Evolutionary conservation across 495 filamentous ascomycete species (phyloP), one percentile per base, ranked within the genome.

Genomic region (Podospora appendiculata): DNA sequence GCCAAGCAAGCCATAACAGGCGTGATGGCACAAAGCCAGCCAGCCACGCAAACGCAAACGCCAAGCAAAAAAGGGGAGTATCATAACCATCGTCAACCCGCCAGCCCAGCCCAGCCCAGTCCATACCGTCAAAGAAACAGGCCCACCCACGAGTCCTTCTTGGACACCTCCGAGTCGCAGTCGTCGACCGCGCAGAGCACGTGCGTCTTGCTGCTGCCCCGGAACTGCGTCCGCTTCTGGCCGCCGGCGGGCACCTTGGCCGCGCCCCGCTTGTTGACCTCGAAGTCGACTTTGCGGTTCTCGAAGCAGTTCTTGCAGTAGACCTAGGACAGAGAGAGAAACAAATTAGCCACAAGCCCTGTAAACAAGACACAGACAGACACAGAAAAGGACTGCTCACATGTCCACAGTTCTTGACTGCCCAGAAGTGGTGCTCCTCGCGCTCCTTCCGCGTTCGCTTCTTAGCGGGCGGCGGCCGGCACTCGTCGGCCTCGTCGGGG

Each of bases 341-440:
- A n/a, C n/a, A 43, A 44, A 9, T 25, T 4, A 1, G 18, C 33
- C 39, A 9, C 34, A 48, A 10, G 14, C 8, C 12, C 13, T 9
- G 6, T n/a, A 6, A 6, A 17, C 13, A 39, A 41, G 33, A 32
- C 14, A 48, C 34, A 32, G 4, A 18, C 10, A 45, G 17, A 45
- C 3, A 38, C 2, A 38, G 25, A 8, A 38, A 32, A 34, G 43
- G 40, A 25, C 11, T 32, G 62, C 73, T 63, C 55, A 76, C 74
- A 45, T 77, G 74, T 41, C 74, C 74, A 51, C 74, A 77, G 4
- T 64, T 62, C 56, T 74, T 76, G 32, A 77, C 62, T 0, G 71
- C 73, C 73, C 73, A 77, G 53, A 77, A 76, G 47, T 74, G 65
- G 45, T 77, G 73, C 51, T 75, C 72, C 36, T 70, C 73, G 13